Evolutionary conservation across 1,139 yeast genomes (phyloP).

Genomic region (Pichiaceae sp.): DNA sequence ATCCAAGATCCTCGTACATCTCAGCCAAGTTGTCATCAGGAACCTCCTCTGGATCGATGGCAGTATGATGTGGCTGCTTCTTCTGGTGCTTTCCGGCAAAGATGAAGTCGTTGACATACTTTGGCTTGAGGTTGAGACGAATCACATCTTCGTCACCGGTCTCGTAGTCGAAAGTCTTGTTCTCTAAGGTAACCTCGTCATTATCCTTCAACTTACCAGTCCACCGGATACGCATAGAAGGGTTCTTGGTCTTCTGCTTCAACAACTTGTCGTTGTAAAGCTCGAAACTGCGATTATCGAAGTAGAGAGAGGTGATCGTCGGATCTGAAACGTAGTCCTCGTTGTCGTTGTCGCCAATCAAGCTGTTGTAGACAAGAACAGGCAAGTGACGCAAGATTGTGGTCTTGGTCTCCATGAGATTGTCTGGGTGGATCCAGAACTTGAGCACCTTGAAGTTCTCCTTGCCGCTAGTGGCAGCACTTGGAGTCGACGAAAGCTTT

Average conservation of each 20-base stretch:
- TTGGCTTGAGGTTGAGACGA: conserved; percentile 66
- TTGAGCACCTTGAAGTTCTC: conserved; percentile 62
- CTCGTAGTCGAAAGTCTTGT: conserved; percentile 57
- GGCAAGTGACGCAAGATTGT: conserved; percentile 90
- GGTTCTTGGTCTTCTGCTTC: conserved; percentile 59
- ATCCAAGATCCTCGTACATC: conserved; percentile 6
- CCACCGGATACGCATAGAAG: conserved; percentile 85
- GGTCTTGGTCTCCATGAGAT: conserved; percentile 94
- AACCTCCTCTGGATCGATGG: conserved; percentile 6
- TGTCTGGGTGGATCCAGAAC: conserved; percentile 95
- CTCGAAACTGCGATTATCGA: conserved; percentile 78
- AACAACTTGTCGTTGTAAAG: conserved; percentile 79
- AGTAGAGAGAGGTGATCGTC: conserved; percentile 75
- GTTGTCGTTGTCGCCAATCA: conserved; percentile 26
- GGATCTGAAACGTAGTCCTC: conserved; percentile 58
- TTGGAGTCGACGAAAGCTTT: conserved; percentile 25
- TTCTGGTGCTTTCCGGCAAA: conserved; percentile 8
- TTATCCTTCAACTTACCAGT: conserved; percentile 71
- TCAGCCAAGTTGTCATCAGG: conserved; percentile 11
- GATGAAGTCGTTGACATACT: conserved; percentile 60
- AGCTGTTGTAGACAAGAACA: conserved; percentile 65
- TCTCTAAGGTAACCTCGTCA: conserved; percentile 74
- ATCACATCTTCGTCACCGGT: conserved; percentile 47
- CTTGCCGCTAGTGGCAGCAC: conserved; percentile 15
- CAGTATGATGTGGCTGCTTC: conserved; percentile 2